A percentile compares a stretch with the other conserved stretches of the same genome.
Evolutionary conservation across 176 grass and related monocot genomes (phyloP).

Genomic region (Cenchrus americanus): DNA sequence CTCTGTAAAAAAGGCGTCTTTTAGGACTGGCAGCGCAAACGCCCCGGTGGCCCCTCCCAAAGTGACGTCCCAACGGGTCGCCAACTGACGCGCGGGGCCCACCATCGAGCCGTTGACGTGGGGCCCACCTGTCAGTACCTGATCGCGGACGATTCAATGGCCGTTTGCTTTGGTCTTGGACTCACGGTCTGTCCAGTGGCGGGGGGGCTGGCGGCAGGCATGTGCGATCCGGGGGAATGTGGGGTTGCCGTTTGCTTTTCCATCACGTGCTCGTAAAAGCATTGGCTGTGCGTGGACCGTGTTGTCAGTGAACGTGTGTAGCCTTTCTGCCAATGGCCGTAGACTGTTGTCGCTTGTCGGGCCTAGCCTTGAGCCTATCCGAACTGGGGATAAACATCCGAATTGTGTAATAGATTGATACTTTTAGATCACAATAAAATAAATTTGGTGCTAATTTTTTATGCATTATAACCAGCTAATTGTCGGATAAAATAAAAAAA

Average conservation of each 20-base stretch:
- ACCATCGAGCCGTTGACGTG: accelerated
- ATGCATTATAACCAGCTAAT: too few relatives aligned
- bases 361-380: too few relatives aligned
- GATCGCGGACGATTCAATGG: not conserved
- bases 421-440: too few relatives aligned
- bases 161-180: not conserved
- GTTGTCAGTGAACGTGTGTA: not conserved
- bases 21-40: not conserved
- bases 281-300: not conserved
- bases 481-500: too few relatives aligned
- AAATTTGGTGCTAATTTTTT: too few relatives aligned
- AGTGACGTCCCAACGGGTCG: not conserved
- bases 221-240: conserved; percentile 22
- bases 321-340: not conserved
- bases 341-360: too few relatives aligned
- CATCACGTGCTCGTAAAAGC: conserved; percentile 44
- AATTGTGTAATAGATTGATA: too few relatives aligned
- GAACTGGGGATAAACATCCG: too few relatives aligned
- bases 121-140: not conserved
- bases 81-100: conserved; percentile 10
- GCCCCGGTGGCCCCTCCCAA: not conserved
- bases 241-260: conserved; percentile 27
- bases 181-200: not conserved
- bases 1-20: conserved; percentile 27
- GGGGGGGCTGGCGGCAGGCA: conserved; percentile 4